Conservation (phyloP, 2,329 filamentous ascomycete species). For the Didymella exigua region DNA sequence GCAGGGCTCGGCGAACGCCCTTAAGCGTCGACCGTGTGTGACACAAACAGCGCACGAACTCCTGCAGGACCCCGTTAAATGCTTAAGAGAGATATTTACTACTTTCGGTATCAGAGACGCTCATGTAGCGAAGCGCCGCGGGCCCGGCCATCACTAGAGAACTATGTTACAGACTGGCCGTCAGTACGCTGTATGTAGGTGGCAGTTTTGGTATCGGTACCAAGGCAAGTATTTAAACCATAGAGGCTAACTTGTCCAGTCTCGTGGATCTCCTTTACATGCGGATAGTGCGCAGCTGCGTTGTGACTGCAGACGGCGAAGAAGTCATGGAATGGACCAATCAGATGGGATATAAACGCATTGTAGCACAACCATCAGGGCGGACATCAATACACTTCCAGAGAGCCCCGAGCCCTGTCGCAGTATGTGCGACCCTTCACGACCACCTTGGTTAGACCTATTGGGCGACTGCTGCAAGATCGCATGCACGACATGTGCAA, state of each 20-base stretch:
- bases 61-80: slow-evolving; percentile 1
- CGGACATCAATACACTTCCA: neutral
- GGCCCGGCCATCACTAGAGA: neutral
- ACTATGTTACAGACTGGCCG: too few species aligned
- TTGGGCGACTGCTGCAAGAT: neutral
- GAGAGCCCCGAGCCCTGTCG: neutral
- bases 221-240: neutral
- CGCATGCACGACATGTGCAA: slow-evolving; percentile 2
- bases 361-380: neutral
- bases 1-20: neutral
- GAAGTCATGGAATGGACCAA: neutral
- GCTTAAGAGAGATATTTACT: too few species aligned
- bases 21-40: neutral
- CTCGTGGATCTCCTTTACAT: neutral
- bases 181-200: neutral
- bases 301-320: neutral
- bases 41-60: slow-evolving; percentile 8
- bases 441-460: neutral
- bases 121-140: neutral
- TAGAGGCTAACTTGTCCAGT: neutral
- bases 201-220: too few species aligned
- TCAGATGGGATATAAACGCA: too few species aligned
- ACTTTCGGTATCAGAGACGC: too few species aligned
- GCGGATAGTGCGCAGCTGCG: neutral
- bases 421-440: neutral